Evolutionary conservation across 495 filamentous ascomycete genomes (phyloP).

Genomic region (Darksidea phi): DNA sequence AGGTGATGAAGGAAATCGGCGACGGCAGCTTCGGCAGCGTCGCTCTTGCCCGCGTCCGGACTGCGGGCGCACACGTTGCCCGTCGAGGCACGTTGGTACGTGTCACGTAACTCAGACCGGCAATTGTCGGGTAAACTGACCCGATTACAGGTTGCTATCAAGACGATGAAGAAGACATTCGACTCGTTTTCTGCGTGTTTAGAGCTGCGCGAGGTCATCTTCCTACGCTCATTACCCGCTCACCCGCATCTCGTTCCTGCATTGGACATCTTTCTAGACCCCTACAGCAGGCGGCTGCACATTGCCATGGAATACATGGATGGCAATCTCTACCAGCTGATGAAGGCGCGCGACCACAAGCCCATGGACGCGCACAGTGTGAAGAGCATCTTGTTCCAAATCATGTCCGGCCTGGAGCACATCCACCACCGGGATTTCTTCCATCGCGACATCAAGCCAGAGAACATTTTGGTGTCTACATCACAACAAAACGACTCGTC

Average conservation of each 20-base stretch:
- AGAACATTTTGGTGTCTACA: conserved; percentile 97
- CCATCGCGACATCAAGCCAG: conserved; percentile 98
- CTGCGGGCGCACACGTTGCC: conserved; percentile 82
- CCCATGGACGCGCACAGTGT: conserved; percentile 84
- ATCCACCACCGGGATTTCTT: conserved; percentile 98
- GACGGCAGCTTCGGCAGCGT: conserved; percentile 99
- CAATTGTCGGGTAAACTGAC: conserved; percentile 15
- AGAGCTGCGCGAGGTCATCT: conserved; percentile 94
- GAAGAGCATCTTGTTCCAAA: conserved; percentile 97
- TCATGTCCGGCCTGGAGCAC: conserved; percentile 91
- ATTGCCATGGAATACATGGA: conserved; percentile 99
- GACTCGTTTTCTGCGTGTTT: conserved; percentile 85
- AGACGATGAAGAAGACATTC: conserved; percentile 99
- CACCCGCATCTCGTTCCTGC: conserved; percentile 94
- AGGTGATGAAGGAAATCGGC: conserved; percentile 95
- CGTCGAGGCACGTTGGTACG: conserved; percentile 87
- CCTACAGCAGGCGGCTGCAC: conserved; percentile 90
- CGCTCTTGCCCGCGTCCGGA: conserved; percentile 83
- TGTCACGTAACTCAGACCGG: conserved; percentile 21
- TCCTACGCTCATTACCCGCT: conserved; percentile 79
- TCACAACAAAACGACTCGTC: conserved; percentile 76
- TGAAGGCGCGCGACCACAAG: conserved; percentile 97
- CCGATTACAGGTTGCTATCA: conserved; percentile 83
- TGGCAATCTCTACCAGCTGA: conserved; percentile 96
- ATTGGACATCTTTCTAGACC: conserved; percentile 97